Conservation (phyloP, 2,329 filamentous ascomycete species). For the Metarhizium guizhouense region DNA sequence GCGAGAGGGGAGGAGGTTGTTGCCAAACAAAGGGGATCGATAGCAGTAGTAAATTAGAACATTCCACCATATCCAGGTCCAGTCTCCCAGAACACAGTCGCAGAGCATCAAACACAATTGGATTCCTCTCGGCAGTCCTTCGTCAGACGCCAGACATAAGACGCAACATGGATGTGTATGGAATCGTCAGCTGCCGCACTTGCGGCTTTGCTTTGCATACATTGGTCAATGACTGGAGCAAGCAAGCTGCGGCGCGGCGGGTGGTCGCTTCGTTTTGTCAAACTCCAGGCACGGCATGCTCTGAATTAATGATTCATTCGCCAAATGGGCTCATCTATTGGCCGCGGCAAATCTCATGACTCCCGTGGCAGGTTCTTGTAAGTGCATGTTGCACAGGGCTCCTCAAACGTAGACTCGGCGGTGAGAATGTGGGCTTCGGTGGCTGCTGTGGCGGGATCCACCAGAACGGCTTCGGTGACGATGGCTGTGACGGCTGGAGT, state of each 20-base stretch:
- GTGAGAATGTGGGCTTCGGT: conserved; percentile 39
- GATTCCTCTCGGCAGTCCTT: background rate
- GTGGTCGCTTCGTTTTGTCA: too few relatives aligned
- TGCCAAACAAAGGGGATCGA: background rate
- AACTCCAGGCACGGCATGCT: too few relatives aligned
- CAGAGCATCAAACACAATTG: too few relatives aligned
- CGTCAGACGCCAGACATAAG: background rate
- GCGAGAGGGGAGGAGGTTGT: background rate
- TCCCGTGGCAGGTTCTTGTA: background rate
- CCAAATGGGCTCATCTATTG: background rate
- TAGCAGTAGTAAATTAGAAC: background rate
- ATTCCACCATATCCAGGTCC: background rate
- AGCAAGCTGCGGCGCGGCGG: too few relatives aligned
- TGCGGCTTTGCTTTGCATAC: background rate
- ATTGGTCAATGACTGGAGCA: too few relatives aligned
- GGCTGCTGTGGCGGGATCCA: conserved; percentile 28
- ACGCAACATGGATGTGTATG: background rate
- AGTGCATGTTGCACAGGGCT: background rate
- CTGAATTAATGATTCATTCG: background rate
- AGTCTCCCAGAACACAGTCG: too few relatives aligned
- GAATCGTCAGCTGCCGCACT: background rate
- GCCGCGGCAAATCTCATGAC: background rate
- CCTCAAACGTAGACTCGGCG: conserved; percentile 40
- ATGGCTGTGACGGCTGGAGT: conserved; percentile 31
- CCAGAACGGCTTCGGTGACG: conserved; percentile 29